Percentiles rank a stretch among this genome's conserved stretches.
Evolutionary conservation across 768 basidiomycete genomes (phyloP).

Genomic region (Amanita rubescens): DNA sequence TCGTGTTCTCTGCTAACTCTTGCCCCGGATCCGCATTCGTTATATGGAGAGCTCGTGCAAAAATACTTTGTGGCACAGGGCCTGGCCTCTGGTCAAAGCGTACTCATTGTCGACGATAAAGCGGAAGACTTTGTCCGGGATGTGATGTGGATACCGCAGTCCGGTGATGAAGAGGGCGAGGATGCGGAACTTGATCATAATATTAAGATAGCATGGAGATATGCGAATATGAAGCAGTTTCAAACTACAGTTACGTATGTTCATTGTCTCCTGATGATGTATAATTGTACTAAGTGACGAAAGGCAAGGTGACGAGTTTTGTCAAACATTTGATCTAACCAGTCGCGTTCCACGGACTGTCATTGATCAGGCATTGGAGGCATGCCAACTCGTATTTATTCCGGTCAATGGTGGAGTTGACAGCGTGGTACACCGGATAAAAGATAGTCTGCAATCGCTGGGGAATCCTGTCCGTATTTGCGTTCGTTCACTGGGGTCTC

Average conservation of each 20-base stretch:
- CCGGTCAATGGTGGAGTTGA: constrained; percentile 10
- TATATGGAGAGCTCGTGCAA: constrained; percentile 78
- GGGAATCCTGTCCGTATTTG: constrained; percentile 47
- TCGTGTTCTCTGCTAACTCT: constrained; percentile 66
- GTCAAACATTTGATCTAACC: constrained; percentile 68
- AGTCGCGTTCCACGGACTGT: constrained; percentile 46
- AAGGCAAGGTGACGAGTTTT: constrained; percentile 55
- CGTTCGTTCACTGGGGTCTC: constrained; percentile 53
- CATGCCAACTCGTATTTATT: constrained; percentile 31
- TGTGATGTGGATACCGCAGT: constrained; percentile 73
- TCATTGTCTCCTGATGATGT: constrained; percentile 29
- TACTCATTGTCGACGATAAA: constrained; percentile 59
- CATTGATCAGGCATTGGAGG: constrained; percentile 34
- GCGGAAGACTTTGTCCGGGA: constrained; percentile 52
- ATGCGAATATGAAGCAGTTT: constrained; percentile 89
- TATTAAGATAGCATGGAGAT: constrained; percentile 97
- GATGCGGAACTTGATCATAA: constrained; percentile 34
- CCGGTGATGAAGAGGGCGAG: constrained; percentile 27
- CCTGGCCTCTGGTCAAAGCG: constrained; percentile 58
- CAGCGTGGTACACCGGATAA: constrained; percentile 20
- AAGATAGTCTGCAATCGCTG: constrained; percentile 21
- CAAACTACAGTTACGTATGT: constrained; percentile 64
- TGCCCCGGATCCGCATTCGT: constrained; percentile 82
- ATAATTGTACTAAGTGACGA: not conserved
- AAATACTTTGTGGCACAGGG: constrained; percentile 91